Evolutionary conservation across 2,329 filamentous ascomycete species (phyloP), one percentile per base, ranked within the genome.

Genomic region (Canariomyces notabilis): DNA sequence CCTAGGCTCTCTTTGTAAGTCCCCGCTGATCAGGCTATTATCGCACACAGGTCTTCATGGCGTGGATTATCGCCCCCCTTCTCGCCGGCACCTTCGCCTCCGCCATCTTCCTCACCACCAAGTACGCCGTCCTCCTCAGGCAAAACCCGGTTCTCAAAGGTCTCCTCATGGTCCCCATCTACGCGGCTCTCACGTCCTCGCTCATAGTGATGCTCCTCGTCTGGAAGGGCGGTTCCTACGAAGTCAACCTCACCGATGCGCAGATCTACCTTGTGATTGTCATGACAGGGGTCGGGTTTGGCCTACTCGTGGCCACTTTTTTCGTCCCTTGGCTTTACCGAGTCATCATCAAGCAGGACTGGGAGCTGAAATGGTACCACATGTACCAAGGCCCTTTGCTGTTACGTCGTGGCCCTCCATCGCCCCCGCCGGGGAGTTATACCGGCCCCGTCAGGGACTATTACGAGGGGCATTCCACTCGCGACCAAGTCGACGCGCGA

Each of bases 131-230:
- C 29, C 71, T 81, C 60, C 63, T 75, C 29, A 72, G 76, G 36
- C 67, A 63, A 15, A 74, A 77, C 55, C 76, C 78, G 0, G 70
- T 75, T 41, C 69, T 68, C 58, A 74, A 67, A 58, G 77, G 75
- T 20, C 72, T 81, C 43, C 56, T 72, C 39, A 61, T 70, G 5
- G 70, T 80, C 0, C 79, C 78, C n/a, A 50, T 80, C 45, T 82
- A 79, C 64, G 79, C 80, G 56, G 75, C 68, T 57, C 55, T 80
- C 35, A 78, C 78, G 0, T 70, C 72, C 14, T 69, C 69, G 15
- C 70, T 81, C 7, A 66, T 81, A 9, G 69, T 71, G 56, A 77
- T 86, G 60, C 76, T 85, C 49, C 77, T 86, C 48, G 71, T 84
- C 52, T 75, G 70, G 72, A 75, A 75, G 62, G 73, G 72, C 29